Evolutionary conservation across 805 yeast genomes (phyloP).

Genomic region (Candida tammaniensis): DNA sequence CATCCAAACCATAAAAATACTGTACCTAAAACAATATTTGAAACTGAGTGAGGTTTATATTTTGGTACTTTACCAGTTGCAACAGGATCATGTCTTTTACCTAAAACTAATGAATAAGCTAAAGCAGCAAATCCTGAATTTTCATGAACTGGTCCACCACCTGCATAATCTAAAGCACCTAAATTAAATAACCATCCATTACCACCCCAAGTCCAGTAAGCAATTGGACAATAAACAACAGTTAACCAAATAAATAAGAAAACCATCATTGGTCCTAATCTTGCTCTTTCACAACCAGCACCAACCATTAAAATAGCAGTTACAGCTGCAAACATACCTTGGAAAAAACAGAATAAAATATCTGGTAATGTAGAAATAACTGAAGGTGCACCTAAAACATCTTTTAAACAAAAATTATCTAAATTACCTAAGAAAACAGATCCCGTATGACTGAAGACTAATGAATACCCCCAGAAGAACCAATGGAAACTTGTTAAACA

Average conservation of each 20-base stretch:
- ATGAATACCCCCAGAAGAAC: slow-evolving; percentile 98
- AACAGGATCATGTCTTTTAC: slow-evolving; percentile 85
- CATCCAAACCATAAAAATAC: slow-evolving; percentile 97
- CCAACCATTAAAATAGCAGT: slow-evolving; percentile 95
- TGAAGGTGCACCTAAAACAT: slow-evolving; percentile 79
- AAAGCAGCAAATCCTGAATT: slow-evolving; percentile 92
- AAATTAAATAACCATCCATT: slow-evolving; percentile 83
- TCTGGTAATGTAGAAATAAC: slow-evolving; percentile 77
- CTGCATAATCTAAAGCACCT: slow-evolving; percentile 94
- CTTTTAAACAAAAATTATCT: slow-evolving; percentile 73
- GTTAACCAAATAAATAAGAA: slow-evolving; percentile 93
- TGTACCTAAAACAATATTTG: slow-evolving; percentile 88
- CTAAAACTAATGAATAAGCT: slow-evolving; percentile 87
- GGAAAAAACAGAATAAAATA: slow-evolving; percentile 84
- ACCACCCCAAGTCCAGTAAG: slow-evolving; percentile 97
- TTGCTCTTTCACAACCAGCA: slow-evolving; percentile 96
- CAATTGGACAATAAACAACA: slow-evolving; percentile 92
- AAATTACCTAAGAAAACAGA: slow-evolving; percentile 77
- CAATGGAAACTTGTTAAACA: slow-evolving; percentile 87
- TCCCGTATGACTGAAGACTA: slow-evolving; percentile 71
- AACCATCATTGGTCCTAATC: slow-evolving; percentile 95
- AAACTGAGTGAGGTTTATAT: slow-evolving; percentile 91
- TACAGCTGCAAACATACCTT: slow-evolving; percentile 94
- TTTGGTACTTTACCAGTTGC: slow-evolving; percentile 71
- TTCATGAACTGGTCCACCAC: slow-evolving; percentile 98